Conservation (phyloP, 2,329 filamentous ascomycete species). For the Hypoxylon sp. region DNA sequence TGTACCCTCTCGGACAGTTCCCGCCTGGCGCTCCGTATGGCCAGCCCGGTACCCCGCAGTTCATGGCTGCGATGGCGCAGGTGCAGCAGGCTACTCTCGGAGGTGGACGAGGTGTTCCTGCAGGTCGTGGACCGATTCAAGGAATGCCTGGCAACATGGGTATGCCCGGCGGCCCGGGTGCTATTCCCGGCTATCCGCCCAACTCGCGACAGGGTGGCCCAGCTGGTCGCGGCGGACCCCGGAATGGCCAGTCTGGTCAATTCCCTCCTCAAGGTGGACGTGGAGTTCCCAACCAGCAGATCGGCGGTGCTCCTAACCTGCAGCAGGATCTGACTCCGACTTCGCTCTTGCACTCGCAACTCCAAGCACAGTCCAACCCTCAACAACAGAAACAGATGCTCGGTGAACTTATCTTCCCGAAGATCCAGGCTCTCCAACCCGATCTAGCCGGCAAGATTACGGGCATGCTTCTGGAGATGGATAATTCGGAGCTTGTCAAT, state of each 20-base stretch:
- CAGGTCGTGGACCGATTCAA: slow-evolving; percentile 79
- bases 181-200: slow-evolving; percentile 69
- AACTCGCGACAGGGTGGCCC: slow-evolving; percentile 60
- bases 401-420: slow-evolving; percentile 97
- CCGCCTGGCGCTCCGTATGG: slow-evolving; percentile 82
- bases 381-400: slow-evolving; percentile 98
- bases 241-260: slow-evolving; percentile 58
- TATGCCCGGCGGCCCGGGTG: slow-evolving; percentile 61
- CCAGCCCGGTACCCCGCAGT: slow-evolving; percentile 83
- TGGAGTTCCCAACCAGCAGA: slow-evolving; percentile 57
- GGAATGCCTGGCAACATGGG: slow-evolving; percentile 80
- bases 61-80: slow-evolving; percentile 86
- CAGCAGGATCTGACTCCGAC: slow-evolving; percentile 57
- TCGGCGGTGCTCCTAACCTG: slow-evolving; percentile 53
- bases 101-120: slow-evolving; percentile 73
- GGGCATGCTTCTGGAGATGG: slow-evolving; percentile 99
- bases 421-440: slow-evolving; percentile 94
- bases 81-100: slow-evolving; percentile 72
- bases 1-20: slow-evolving; percentile 87
- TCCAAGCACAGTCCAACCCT: slow-evolving; percentile 65
- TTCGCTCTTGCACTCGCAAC: slow-evolving; percentile 68
- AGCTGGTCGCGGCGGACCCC: slow-evolving; percentile 59
- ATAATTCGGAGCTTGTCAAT: slow-evolving; percentile 92
- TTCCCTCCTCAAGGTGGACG: slow-evolving; percentile 65
- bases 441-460: slow-evolving; percentile 99